Conservation (phyloP, 176 grass and related monocot genomes). For the Tuctoria greenei region DNA sequence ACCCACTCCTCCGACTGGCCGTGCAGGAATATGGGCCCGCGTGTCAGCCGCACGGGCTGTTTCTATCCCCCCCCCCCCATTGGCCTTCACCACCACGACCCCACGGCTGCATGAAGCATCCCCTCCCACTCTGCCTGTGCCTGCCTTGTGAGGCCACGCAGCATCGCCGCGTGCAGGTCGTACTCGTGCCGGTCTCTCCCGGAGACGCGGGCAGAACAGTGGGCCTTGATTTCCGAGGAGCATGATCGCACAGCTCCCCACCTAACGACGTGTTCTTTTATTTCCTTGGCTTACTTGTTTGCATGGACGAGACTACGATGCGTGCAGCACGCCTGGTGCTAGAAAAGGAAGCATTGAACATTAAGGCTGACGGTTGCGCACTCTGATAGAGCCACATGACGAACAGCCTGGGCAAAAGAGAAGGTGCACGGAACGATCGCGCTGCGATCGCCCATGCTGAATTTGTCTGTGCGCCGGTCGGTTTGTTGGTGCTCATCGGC, state of each 20-base stretch:
- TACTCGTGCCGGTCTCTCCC: not conserved
- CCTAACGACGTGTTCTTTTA: not conserved
- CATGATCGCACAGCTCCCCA: constrained; percentile 16
- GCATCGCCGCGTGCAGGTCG: not conserved
- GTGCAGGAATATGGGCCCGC: not conserved
- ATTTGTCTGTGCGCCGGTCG: too few relatives aligned
- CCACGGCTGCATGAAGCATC: not conserved
- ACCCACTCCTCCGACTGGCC: not conserved
- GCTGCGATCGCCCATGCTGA: too few relatives aligned
- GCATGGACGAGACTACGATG: not conserved
- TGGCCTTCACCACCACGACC: too few relatives aligned
- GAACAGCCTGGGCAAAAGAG: not conserved
- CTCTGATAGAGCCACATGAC: not conserved
- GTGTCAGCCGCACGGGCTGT: not conserved
- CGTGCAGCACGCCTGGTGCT: not conserved
- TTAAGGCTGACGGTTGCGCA: not conserved
- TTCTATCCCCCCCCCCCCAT: not conserved
- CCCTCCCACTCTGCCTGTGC: not conserved
- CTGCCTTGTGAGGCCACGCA: not conserved
- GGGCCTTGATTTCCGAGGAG: not conserved
- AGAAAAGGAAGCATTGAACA: not conserved
- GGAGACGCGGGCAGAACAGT: not conserved
- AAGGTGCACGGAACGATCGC: not conserved
- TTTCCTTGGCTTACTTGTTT: not conserved
- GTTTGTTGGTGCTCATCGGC: too few relatives aligned